Evolutionary conservation across 345 rosid genomes (phyloP).

Genomic region (Hypericum androsaemum): DNA sequence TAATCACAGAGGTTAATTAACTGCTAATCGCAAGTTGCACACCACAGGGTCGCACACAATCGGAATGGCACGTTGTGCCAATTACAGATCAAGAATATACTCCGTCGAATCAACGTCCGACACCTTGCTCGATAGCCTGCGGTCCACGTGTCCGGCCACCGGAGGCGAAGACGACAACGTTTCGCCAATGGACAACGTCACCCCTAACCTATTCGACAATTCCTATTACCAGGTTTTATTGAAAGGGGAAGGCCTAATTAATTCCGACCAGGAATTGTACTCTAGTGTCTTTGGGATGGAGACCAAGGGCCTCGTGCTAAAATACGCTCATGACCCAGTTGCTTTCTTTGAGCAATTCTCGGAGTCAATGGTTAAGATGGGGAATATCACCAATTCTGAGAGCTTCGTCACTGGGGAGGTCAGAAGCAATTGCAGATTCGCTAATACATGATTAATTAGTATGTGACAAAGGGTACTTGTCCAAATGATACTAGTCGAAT

Average conservation of each 20-base stretch:
- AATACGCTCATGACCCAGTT: slow-evolving; percentile 44
- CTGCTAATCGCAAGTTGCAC: neutral
- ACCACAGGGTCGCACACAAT: slow-evolving; percentile 79
- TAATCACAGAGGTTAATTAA: too few relatives aligned
- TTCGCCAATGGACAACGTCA: slow-evolving; percentile 59
- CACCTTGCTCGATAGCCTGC: slow-evolving; percentile 31
- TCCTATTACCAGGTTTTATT: slow-evolving; percentile 45
- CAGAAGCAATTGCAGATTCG: slow-evolving; percentile 66
- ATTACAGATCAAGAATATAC: slow-evolving; percentile 51
- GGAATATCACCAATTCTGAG: slow-evolving; percentile 56
- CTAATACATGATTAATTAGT: slow-evolving; percentile 49
- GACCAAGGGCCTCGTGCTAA: slow-evolving; percentile 48
- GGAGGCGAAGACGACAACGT: slow-evolving; percentile 50
- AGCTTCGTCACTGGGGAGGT: slow-evolving; percentile 65
- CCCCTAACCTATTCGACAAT: slow-evolving; percentile 70
- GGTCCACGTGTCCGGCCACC: slow-evolving; percentile 43
- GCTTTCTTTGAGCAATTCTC: slow-evolving; percentile 82
- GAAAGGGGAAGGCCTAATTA: slow-evolving; percentile 59
- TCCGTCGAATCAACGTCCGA: slow-evolving; percentile 41
- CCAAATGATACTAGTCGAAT: too few relatives aligned
- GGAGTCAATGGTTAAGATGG: slow-evolving; percentile 81
- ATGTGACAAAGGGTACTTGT: too few relatives aligned
- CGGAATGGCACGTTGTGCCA: slow-evolving; percentile 73
- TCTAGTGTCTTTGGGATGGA: slow-evolving; percentile 48
- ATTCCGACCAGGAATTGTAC: slow-evolving; percentile 79